Evolutionary conservation across 345 rosid species (phyloP), one percentile per base, ranked within the genome.

Genomic region (Turnera subulata): DNA sequence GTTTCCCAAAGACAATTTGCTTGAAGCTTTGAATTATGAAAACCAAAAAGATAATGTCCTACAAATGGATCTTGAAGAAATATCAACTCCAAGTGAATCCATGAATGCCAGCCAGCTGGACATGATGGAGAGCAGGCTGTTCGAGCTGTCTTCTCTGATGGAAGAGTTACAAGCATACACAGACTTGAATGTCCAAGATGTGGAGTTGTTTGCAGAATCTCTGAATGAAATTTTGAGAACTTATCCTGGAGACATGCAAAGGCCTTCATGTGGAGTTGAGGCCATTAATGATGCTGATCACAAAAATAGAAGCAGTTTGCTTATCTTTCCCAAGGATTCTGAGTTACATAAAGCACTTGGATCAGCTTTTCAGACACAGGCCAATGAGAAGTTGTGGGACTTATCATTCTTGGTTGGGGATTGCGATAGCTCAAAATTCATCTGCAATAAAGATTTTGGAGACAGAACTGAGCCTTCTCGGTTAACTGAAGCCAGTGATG

Each of bases 281-380:
- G 63, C 25, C 47, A 35, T 39, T 32, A 24, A 52, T 22, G 46
- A 61, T 51, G 19, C 19, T 0, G 21, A 17, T 32, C 44, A 59
- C 33, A 40, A 29, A 37, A 54, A 14, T 37, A 15, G 50, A 6
- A 40, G 35, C 38, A 64, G 62, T 64, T 66, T 68, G 32, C 66
- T 66, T 56, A 59, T 55, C 56, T 79, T 79, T 49, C 81, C 80
- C 11, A 12, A 51, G 46, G 76, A 76, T 22, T 62, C 55, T 17
- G 80, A 85, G 67, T 72, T 80, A 37, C 77, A 74, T 51, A 61
- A 76, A 57, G 82, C 75, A 8, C 76, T 77, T 48, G 84, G 74
- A 63, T 61, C 76, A 35, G 55, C 58, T 15, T 65, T 64, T 33
- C 37, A 46, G 61, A 35, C 58, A 25, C 70, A 73, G 48, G 32